Evolutionary conservation across 139 green algal species (phyloP).

Genomic region (Diplosphaera chodatii): DNA sequence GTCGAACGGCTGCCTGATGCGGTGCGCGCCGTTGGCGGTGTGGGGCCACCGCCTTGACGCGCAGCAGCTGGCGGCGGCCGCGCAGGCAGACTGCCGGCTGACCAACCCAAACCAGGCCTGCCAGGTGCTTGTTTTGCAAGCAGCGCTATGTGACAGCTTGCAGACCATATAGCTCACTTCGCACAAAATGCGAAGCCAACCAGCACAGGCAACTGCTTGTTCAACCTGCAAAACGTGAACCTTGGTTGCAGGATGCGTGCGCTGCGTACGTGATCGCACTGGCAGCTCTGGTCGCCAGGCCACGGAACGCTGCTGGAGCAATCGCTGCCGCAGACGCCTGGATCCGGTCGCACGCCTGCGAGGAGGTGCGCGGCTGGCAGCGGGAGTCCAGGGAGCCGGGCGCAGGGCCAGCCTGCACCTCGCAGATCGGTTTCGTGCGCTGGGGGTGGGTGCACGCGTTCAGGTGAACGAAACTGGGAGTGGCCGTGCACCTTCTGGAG

Average conservation of each 20-base stretch:
- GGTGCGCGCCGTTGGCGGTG: slow-evolving; percentile 36
- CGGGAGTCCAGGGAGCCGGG: neutral
- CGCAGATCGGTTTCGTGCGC: slow-evolving; percentile 19
- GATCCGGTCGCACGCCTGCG: slow-evolving; percentile 7
- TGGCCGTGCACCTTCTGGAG: too few species aligned
- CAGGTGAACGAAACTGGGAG: too few species aligned
- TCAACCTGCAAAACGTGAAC: too few species aligned
- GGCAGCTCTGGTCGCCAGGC: slow-evolving; percentile 20
- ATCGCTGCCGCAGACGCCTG: slow-evolving; percentile 9
- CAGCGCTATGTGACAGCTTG: too few species aligned
- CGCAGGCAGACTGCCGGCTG: slow-evolving; percentile 18
- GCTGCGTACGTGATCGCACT: slow-evolving; percentile 32
- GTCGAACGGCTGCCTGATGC: slow-evolving; percentile 26
- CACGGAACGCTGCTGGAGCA: slow-evolving; percentile 21
- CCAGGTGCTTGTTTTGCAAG: neutral
- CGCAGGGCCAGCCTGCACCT: neutral
- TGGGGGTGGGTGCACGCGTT: slow-evolving; percentile 28
- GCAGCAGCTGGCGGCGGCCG: slow-evolving; percentile 11
- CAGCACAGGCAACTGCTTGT: too few species aligned
- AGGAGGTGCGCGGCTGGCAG: slow-evolving; percentile 22
- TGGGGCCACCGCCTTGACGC: slow-evolving; percentile 23
- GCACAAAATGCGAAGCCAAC: too few species aligned
- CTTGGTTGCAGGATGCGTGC: slow-evolving; percentile 25
- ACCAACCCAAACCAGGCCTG: slow-evolving; percentile 27
- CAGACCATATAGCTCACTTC: too few species aligned